Evolutionary conservation across 305 asterid species (phyloP), one percentile per base, ranked within the genome.

Genomic region (Fraxinus sp.): DNA sequence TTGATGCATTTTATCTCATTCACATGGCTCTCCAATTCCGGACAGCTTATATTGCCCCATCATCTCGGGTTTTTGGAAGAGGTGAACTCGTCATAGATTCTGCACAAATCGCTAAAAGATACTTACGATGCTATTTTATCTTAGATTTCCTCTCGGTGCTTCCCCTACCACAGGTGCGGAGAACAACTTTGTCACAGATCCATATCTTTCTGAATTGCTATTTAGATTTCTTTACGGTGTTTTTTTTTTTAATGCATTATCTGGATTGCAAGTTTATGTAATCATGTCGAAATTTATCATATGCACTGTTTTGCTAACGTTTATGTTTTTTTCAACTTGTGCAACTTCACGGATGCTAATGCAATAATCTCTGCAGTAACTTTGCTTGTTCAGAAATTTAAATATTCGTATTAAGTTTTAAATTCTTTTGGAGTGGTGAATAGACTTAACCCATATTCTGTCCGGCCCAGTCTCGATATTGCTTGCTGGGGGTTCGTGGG

Each of bases 51-150:
- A 93, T 97, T 79, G 99, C 99, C 43, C 99, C 99, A 33, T 97
- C 99, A 73, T 97, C 99, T 80, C 93, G 99, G 85, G 99, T 97
- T 80, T 97, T 97, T 91, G 99, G 99, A 78, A 88, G 99, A 80
- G 99, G 98, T 79, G 99, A 97, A 93, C 99, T 97, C 83, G 99
- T 95, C 22, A 95, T 97, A 82, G 97, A 95, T 91, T 95, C 96
- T 81, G 96, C 89, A 70, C 90, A 95, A 90, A 97, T 97, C 75
- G 99, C 98, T 57, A 97, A 97, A 87, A 88, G 98, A 87, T 97
- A 97, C 92, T 77, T 97, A 94, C 89, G 93, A 88, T 90, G 83
- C 90, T 89, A 97, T 76, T 97, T 97, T 80, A 91, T 97, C 86
- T 86, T 95, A 68, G 99, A 97, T 90, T 91, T 97, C 88, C 97